Base-by-base conservation (phyloP, 345 rosid species). In the Orychophragmus violaceus region DNA sequence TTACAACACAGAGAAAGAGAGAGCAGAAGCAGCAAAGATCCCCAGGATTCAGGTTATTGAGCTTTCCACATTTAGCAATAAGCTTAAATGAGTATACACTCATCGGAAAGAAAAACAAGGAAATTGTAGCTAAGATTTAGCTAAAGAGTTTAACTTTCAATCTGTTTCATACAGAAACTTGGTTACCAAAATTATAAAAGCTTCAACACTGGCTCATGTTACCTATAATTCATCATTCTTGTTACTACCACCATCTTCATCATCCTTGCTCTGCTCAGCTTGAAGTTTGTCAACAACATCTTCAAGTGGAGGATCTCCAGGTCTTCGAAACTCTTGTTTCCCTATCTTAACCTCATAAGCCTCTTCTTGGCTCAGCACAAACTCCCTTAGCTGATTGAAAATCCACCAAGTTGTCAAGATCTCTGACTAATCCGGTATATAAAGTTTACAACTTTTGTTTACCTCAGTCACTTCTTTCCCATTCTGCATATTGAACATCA, bases 281-380 rank as follows among this genome's bases (percentile, higher is more conserved):
- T 17, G 59, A 24, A 84, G 85, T 67, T 69, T 76, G 71, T 78
- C 83, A 7, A 82, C 5, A 2, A 88, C 82, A 68, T 76, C 75
- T n/a, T 88, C 96, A 5, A 87, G 60, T 0, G 99, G 90, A 53
- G 91, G 95, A 79, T 90, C 96, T 39, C 96, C 99, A 1, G 88
- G 75, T 75, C 96, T 81, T 32, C 96, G 74, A 57, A 79, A 94
- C 60, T 66, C 76, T 71, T 81, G 82, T 30, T 94, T 95, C 32
- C 90, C 96, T 3, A 88, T 81, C 85, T 90, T 90, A 17, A 94
- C 65, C 79, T 94, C 96, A 50, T 90, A 90, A 13, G 92, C 93
- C 21, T 94, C 99, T 14, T 72, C 82, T 45, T 90, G 92, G 12
- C 66, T 81, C 78, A 90, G 58, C 21, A 94, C 60, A 36, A 87